Percentiles rank a stretch among this genome's conserved stretches.
These are phyloP conservation scores for Boletus vermiculosoides DNA, from an alignment of 768 basidiomycete genomes.

Conservation along the genomic window DNA sequence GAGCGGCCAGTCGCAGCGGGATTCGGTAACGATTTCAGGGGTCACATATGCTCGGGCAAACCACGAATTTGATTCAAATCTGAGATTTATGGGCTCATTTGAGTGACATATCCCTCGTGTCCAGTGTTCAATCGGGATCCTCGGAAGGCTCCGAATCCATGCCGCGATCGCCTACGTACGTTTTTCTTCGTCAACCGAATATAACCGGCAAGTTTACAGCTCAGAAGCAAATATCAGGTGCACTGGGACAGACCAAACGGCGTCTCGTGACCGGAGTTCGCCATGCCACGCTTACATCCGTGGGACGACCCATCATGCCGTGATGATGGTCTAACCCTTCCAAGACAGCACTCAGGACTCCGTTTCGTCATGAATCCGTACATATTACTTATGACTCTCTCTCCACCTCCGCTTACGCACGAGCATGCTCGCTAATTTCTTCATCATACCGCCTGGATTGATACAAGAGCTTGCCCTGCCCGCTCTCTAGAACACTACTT, in stretches of 20 bases:
- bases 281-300: constrained; percentile 17
- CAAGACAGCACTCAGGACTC: constrained; percentile 24
- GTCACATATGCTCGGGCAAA: constrained; percentile 12
- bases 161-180: constrained; percentile 22
- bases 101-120: constrained; percentile 16
- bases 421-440: constrained; percentile 35
- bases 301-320: constrained; percentile 30
- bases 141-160: constrained; percentile 17
- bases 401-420: constrained; percentile 14
- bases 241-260: constrained; percentile 11
- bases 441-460: constrained; percentile 34
- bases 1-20: constrained; percentile 2
- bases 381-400: constrained; percentile 23
- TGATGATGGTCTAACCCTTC: constrained; percentile 32
- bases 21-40: constrained; percentile 22
- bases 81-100: constrained; percentile 30
- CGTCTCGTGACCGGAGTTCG: constrained; percentile 19
- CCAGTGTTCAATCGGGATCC: constrained; percentile 21
- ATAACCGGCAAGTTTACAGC: constrained; percentile 14
- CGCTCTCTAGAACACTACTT: constrained; percentile 28
- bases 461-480: constrained; percentile 37
- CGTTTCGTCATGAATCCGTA: constrained; percentile 26
- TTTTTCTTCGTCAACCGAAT: constrained; percentile 12
- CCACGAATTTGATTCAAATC: constrained; percentile 23
- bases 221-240: constrained; percentile 2